Conservation (phyloP, 352 stramenopile genomes). For the Phytophthora boehmeriae region DNA sequence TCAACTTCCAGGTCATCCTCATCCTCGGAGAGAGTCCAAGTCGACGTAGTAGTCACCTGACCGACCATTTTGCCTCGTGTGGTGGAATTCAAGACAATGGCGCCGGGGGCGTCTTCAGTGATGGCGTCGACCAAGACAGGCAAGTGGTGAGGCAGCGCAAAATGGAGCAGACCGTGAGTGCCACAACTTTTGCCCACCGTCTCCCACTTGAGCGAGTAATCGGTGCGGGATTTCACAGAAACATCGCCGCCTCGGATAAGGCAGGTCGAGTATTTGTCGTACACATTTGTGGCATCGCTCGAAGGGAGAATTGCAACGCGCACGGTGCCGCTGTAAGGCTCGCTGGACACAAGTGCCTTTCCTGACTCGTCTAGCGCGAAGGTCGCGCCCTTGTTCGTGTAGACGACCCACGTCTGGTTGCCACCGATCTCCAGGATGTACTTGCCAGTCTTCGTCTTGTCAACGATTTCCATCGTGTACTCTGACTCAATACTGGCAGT, state of each 20-base stretch:
- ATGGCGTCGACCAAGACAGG: conserved; percentile 31
- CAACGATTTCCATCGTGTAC: conserved; percentile 49
- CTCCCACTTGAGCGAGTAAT: conserved; percentile 68
- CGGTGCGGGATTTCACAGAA: conserved; percentile 45
- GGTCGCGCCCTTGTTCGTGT: conserved; percentile 33
- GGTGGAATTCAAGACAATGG: conserved; percentile 53
- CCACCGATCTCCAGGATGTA: conserved; percentile 57
- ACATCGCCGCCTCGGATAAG: conserved; percentile 55
- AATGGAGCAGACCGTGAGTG: conserved; percentile 56
- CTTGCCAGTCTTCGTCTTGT: conserved; percentile 45
- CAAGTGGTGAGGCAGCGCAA: conserved; percentile 69
- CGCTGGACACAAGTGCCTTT: conserved; percentile 42
- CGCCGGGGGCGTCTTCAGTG: conserved; percentile 14
- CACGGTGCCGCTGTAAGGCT: conserved; percentile 47
- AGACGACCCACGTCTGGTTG: conserved; percentile 75
- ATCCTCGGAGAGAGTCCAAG: conserved; percentile 52
- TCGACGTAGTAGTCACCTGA: conserved; percentile 29
- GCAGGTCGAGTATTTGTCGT: conserved; percentile 59
- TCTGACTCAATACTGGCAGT: conserved; percentile 50
- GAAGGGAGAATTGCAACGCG: conserved; percentile 53
- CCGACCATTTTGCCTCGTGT: conserved; percentile 58
- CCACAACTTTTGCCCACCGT: conserved; percentile 48
- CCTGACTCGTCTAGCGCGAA: conserved; percentile 39
- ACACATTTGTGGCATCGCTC: conserved; percentile 27
- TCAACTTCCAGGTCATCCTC: conserved; percentile 51